Evolutionary conservation across 139 green algal species (phyloP).

Genomic region (Haematococcus lacustris): DNA sequence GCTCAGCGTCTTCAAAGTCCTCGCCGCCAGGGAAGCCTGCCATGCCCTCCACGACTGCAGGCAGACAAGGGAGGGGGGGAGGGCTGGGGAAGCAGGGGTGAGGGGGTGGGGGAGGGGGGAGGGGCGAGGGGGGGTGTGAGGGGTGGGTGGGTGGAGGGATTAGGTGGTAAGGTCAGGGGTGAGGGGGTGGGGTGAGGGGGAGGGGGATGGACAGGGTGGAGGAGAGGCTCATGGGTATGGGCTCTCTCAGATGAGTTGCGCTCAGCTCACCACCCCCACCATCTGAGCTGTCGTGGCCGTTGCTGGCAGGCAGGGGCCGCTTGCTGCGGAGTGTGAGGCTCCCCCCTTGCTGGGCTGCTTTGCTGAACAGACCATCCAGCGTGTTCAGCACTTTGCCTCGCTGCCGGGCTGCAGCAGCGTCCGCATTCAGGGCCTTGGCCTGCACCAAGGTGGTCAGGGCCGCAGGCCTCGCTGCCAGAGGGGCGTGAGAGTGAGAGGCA

Average conservation of each 20-base stretch:
- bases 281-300: no score
- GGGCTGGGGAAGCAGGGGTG: not conserved
- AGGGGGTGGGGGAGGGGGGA: not conserved
- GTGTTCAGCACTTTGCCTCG: not conserved
- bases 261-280: no score
- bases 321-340: not conserved
- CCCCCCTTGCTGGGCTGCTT: not conserved
- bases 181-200: no score
- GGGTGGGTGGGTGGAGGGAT: not conserved
- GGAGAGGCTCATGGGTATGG: no score
- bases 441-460: no score
- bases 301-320: no score
- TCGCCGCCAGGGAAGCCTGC: not conserved
- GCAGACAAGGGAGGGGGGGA: not conserved
- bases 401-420: not conserved
- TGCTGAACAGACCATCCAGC: not conserved
- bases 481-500: no score
- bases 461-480: no score
- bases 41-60: not conserved
- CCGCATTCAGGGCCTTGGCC: not conserved
- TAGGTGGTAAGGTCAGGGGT: no score
- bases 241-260: no score
- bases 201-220: no score
- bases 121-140: no score
- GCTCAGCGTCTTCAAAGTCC: constrained; percentile 42